Base-by-base conservation (phyloP, 1,284 basidiomycete species). In the Cutaneotrichosporon sp. region DNA sequence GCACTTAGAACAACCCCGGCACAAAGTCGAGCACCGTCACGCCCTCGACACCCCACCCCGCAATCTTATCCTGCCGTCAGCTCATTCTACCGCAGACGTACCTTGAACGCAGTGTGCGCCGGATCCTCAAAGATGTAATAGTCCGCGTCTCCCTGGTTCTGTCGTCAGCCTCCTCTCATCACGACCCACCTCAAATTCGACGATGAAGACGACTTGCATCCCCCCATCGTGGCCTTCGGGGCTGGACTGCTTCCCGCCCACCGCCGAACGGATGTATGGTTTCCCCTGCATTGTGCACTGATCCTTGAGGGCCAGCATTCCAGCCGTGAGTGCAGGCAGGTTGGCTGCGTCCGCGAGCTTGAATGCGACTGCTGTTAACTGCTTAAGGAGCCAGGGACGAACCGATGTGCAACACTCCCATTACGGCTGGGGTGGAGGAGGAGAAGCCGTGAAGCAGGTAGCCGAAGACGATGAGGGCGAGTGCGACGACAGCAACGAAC, bases 81-180 rank as follows among this genome's bases (percentile, higher is more conserved):
- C 57, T 18, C n/a, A 13, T 6, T 30, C 38, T 5, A 16, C 18
- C 40, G 13, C 9, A 10, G 10, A 40, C 46, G 5, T 21, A 59
- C 58, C 52, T 79, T 79, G 76, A 77, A 79, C 2, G 67, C 68
- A 1, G 61, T 58, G 61, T 79, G 77, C 14, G 68, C 72, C 3
- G 73, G 71, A 59, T 77, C 76, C 31, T 69, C 36, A 59, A 70
- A 65, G 40, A 77, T 58, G 59, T 79, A 79, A 63, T 75, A 77
- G 16, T 71, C 67, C 11, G 70, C 58, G 60, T 79, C 76, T 9
- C 70, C 70, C 16, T 72, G 65, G 42, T 53, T 56, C 60, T 61
- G 52, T 7, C n/a, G 60, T 61, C 60, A 61, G 58, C 36, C 22
- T 16, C 1, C 4, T 7, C 32, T n/a, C 46, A 36, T 6, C 34